Evolutionary conservation across 345 rosid genomes (phyloP).

Genomic region (Tarenaya hassleriana): DNA sequence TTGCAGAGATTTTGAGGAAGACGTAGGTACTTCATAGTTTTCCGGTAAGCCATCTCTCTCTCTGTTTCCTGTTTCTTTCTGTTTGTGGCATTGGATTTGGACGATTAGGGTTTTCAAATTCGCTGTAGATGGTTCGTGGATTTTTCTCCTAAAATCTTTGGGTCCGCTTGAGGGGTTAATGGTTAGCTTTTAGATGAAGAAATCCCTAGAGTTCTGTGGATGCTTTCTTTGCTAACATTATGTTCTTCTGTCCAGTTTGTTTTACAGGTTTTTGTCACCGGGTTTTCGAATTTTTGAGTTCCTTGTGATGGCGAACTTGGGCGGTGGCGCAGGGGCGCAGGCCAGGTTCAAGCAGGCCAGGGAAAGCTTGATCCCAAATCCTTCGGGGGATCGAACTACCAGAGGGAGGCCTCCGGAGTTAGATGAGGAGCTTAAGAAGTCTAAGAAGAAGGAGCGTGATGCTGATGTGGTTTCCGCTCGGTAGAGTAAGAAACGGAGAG

Average conservation of each 20-base stretch:
- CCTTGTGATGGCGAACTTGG: constrained; percentile 61
- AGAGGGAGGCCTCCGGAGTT: constrained; percentile 78
- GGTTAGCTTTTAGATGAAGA: too few species aligned
- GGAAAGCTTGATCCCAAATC: constrained; percentile 79
- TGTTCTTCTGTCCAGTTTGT: neutral
- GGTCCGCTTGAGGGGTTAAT: too few species aligned
- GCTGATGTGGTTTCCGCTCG: constrained; percentile 40
- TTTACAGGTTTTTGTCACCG: constrained; percentile 14
- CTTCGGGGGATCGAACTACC: constrained; percentile 77
- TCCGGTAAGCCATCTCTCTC: too few species aligned
- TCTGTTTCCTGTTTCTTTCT: too few species aligned
- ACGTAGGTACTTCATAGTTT: too few species aligned
- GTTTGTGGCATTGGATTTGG: too few species aligned
- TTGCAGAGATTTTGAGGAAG: too few species aligned
- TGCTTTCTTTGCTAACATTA: constrained; percentile 10
- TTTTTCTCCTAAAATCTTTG: too few species aligned
- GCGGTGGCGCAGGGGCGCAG: constrained; percentile 98
- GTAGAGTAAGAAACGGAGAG: constrained; percentile 82
- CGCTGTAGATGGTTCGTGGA: too few species aligned
- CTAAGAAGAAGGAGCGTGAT: constrained; percentile 89
- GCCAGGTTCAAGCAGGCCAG: constrained; percentile 88
- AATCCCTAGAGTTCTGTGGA: too few species aligned
- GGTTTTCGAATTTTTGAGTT: neutral
- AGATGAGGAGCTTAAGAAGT: constrained; percentile 80
- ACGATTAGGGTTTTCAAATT: too few species aligned